These are phyloP conservation scores for Albatrellus ellisii DNA, from an alignment of 768 basidiomycete genomes.

Conservation along the genomic window DNA sequence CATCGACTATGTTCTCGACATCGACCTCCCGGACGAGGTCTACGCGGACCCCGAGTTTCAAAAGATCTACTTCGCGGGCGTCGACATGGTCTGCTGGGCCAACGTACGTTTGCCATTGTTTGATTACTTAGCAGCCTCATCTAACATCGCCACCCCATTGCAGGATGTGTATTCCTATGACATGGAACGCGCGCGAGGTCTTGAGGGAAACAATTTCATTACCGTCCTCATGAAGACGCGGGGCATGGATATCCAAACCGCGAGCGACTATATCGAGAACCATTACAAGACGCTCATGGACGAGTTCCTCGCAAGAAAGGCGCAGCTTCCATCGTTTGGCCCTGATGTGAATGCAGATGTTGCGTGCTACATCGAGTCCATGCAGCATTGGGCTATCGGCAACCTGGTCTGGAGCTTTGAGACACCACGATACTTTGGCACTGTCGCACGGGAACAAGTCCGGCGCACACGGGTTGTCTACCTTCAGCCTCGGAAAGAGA, in stretches of 20 bases:
- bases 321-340: slow-evolving; percentile 35
- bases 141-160: slow-evolving; percentile 1
- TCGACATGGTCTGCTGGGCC: slow-evolving; percentile 57
- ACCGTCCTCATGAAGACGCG: slow-evolving; percentile 52
- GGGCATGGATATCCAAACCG: slow-evolving; percentile 39
- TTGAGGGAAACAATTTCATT: slow-evolving; percentile 53
- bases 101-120: slow-evolving; percentile 40
- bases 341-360: slow-evolving; percentile 36
- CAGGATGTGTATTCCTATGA: slow-evolving; percentile 65
- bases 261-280: slow-evolving; percentile 41
- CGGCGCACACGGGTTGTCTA: slow-evolving; percentile 15
- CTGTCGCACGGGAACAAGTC: slow-evolving; percentile 36
- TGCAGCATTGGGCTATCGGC: slow-evolving; percentile 48
- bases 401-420: slow-evolving; percentile 62
- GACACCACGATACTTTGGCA: slow-evolving; percentile 55
- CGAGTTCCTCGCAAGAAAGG: slow-evolving; percentile 32
- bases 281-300: slow-evolving; percentile 38
- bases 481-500: slow-evolving; percentile 12
- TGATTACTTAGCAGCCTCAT: neutral
- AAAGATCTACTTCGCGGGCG: slow-evolving; percentile 41
- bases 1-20: slow-evolving; percentile 44
- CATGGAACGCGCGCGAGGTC: slow-evolving; percentile 57
- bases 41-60: slow-evolving; percentile 42
- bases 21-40: slow-evolving; percentile 51
- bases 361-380: slow-evolving; percentile 36